Base-by-base conservation (phyloP, 306 rosid genomes). In the Hylodesmum podocarpum region DNA sequence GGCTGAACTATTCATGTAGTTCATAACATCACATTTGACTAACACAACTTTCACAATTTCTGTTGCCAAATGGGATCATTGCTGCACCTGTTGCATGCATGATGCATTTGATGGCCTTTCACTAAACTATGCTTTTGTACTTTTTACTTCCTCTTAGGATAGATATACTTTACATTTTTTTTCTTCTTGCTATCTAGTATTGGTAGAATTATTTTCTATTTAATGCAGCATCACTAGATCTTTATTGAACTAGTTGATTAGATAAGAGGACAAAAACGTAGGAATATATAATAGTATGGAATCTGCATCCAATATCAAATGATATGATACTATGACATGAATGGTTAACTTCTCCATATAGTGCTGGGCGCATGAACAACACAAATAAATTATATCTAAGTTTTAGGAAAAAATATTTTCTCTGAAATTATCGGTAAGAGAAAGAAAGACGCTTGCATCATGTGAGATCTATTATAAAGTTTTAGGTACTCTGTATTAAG, bases 11-110 rank as follows among this genome's bases (percentile, higher is more conserved):
- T 72, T 55, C 74, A 28, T 53, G 74, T 3, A 8, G 27, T 33
- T 31, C 66, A 81, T 75, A 58, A 75, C 18, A 25, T 47, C 66
- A 24, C 31, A 3, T 49, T 67, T 75, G 77, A 81, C 80, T 68
- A 81, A 37, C 51, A 47, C 81, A 75, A 81, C 66, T 73, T 4
- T 4, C 47, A n/a, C 19, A 25, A 57, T 67, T 51, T 49, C 24
- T 73, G 55, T 44, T 58, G 66, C 4, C 66, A 62, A 62, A 62
- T 25, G 27, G 59, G 55, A 70, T 78, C 78, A 59, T 25, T 47
- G 65, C 53, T 37, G 44, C 66, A 50, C 41, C 54, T 51, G 74
- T 78, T 78, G 53, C 76, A 71, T 40, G 67, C 68, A 62, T 62
- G 28, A 62, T 34, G 66, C 66, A n/a, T 5, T 18, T 37, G 65